Conservation (phyloP, 164 flowering plant species). For the Magnolia kwangsiensis region DNA sequence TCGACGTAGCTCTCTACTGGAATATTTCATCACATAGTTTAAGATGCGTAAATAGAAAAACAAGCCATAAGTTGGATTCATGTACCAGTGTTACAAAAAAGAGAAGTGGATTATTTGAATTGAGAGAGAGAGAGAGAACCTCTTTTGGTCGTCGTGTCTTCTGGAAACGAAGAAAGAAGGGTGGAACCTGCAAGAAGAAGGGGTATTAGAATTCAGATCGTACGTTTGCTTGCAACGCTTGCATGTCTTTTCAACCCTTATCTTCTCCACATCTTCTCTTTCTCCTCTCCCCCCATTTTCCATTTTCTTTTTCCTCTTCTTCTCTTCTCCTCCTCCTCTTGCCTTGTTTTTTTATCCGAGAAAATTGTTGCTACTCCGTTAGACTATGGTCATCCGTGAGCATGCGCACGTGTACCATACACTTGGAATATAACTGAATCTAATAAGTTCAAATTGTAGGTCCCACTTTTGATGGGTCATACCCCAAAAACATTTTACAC, state of each 20-base stretch:
- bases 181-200: constrained; percentile 80
- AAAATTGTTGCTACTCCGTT: neutral
- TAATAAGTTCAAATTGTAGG: too few species aligned
- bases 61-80: too few species aligned
- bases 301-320: neutral
- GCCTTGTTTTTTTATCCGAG: neutral
- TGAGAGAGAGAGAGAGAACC: constrained; percentile 32
- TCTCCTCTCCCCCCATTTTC: neutral
- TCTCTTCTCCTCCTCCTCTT: neutral
- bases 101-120: too few species aligned
- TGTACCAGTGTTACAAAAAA: too few species aligned
- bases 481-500: too few species aligned
- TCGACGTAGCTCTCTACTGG: too few species aligned
- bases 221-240: constrained; percentile 61
- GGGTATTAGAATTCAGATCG: constrained; percentile 39
- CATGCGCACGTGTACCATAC: too few species aligned
- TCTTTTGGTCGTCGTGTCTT: constrained; percentile 89
- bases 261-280: constrained; percentile 4
- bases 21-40: too few species aligned
- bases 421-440: too few species aligned
- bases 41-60: too few species aligned
- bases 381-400: too few species aligned
- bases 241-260: constrained; percentile 44
- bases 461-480: too few species aligned
- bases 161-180: constrained; percentile 93